These are phyloP conservation scores for Hypsizygus ulmarius DNA, from an alignment of 1,284 basidiomycete species.

Conservation along the genomic window DNA sequence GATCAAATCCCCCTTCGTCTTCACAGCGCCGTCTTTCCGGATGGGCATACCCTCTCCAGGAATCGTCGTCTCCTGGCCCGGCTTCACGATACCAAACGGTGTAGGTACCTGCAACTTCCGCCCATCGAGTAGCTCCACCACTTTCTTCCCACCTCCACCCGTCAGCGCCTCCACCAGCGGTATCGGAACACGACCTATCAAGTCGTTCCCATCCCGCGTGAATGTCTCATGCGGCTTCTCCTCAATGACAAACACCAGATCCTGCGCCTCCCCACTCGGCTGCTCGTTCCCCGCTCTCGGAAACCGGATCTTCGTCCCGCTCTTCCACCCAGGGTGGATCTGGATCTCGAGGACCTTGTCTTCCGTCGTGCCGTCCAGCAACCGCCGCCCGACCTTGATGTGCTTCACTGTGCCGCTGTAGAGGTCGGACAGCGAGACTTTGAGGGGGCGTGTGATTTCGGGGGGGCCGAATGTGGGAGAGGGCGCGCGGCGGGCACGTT, in stretches of 20 bases:
- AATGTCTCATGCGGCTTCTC: constrained; percentile 84
- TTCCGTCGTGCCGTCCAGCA: constrained; percentile 73
- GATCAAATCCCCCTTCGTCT: constrained; percentile 80
- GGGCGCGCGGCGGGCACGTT: constrained; percentile 17
- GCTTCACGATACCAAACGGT: constrained; percentile 75
- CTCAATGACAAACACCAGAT: constrained; percentile 88
- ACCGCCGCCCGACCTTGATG: constrained; percentile 81
- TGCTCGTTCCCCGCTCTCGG: constrained; percentile 85
- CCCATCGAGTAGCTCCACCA: constrained; percentile 76
- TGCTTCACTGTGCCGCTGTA: constrained; percentile 87
- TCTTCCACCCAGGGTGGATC: constrained; percentile 86
- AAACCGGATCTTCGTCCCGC: constrained; percentile 91
- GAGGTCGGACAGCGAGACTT: constrained; percentile 88
- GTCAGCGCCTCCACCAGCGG: constrained; percentile 85
- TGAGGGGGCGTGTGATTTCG: constrained; percentile 84
- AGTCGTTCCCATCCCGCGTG: constrained; percentile 78
- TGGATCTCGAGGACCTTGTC: constrained; percentile 90
- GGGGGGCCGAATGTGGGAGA: constrained; percentile 34
- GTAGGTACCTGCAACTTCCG: constrained; percentile 67
- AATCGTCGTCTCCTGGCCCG: constrained; percentile 71
- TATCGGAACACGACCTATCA: constrained; percentile 62
- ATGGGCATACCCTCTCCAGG: constrained; percentile 89
- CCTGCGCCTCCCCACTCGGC: constrained; percentile 71
- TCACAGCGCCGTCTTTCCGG: constrained; percentile 70
- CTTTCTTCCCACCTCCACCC: constrained; percentile 45